These are phyloP conservation scores for Golubevia sp. DNA, from an alignment of 1,284 basidiomycete species.

Conservation along the genomic window DNA sequence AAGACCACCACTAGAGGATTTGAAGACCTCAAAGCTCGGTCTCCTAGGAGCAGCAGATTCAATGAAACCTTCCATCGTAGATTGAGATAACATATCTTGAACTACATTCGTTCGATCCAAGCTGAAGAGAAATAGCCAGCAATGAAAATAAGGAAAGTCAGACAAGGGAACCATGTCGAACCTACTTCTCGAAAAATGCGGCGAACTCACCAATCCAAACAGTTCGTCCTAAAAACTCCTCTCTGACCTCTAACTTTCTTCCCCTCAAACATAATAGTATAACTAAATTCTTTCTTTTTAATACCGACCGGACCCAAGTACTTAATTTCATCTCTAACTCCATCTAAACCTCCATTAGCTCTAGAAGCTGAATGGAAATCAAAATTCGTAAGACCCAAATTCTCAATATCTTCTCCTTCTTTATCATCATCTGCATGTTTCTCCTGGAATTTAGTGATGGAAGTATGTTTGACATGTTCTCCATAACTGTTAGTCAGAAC, in stretches of 20 bases:
- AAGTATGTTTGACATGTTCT: conserved; percentile 37
- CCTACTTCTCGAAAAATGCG: conserved; percentile 3
- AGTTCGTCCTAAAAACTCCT: conserved; percentile 92
- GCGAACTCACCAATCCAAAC: conserved; percentile 80
- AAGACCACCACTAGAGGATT: conserved; percentile 63
- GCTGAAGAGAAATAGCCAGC: conserved; percentile 65
- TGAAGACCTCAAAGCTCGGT: conserved; percentile 18
- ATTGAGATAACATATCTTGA: conserved; percentile 69
- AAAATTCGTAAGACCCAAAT: conserved; percentile 75
- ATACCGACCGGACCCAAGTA: conserved; percentile 59
- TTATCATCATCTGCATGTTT: background rate
- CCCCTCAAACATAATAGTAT: conserved; percentile 70
- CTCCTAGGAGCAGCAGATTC: conserved; percentile 20
- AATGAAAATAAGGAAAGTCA: background rate
- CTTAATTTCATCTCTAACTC: conserved; percentile 76
- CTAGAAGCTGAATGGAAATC: conserved; percentile 89
- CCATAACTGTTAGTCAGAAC: conserved; percentile 78
- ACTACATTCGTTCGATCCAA: conserved; percentile 98
- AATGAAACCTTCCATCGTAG: conserved; percentile 36
- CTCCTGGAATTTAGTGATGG: conserved; percentile 8
- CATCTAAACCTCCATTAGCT: conserved; percentile 80
- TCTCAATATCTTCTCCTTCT: conserved; percentile 26
- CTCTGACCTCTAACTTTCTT: conserved; percentile 66
- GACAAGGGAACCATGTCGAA: conserved; percentile 20
- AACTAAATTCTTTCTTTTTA: conserved; percentile 80